A percentile compares a stretch with the other conserved stretches of the same genome.
Evolutionary conservation across 2,329 filamentous ascomycete species (phyloP).

Genomic region (Teratosphaeria pseudoeucalypti): DNA sequence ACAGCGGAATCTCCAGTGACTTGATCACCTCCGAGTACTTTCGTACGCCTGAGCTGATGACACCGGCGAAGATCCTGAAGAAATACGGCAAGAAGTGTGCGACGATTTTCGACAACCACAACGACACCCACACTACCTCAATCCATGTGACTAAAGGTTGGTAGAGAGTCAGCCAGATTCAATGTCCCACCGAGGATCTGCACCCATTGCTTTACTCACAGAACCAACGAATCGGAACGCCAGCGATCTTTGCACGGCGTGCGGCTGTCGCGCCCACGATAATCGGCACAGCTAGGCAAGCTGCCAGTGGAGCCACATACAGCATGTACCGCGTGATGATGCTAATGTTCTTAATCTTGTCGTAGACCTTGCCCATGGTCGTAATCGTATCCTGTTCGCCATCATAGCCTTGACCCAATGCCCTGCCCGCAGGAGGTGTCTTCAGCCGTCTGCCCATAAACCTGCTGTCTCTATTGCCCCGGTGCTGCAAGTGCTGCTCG

Average conservation of each 20-base stretch:
- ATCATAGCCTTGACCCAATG: conserved; percentile 24
- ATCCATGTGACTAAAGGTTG: conserved; percentile 43
- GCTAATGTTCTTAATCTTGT: conserved; percentile 51
- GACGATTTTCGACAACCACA: conserved; percentile 53
- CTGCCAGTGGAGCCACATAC: conserved; percentile 49
- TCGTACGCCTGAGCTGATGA: conserved; percentile 53
- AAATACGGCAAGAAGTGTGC: conserved; percentile 48
- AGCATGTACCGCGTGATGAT: conserved; percentile 54
- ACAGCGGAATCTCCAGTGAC: conserved; percentile 50
- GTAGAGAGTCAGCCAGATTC: too few species aligned
- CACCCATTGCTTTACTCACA: conserved; percentile 18
- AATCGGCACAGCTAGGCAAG: conserved; percentile 52
- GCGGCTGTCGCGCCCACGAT: conserved; percentile 44
- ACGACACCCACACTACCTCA: conserved; percentile 47
- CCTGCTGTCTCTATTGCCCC: conserved; percentile 28
- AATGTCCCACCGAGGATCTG: too few species aligned
- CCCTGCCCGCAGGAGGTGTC: conserved; percentile 24
- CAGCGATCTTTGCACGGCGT: conserved; percentile 36
- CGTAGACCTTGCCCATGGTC: conserved; percentile 50
- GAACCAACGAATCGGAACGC: conserved; percentile 49
- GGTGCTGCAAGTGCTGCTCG: conserved; percentile 12
- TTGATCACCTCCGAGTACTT: conserved; percentile 52
- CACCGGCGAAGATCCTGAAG: conserved; percentile 51
- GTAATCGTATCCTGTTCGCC: conserved; percentile 47
- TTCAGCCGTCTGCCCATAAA: conserved; percentile 24